A percentile compares a stretch with the other conserved stretches of the same genome.
These are phyloP conservation scores for Forsythia suspensa DNA, from an alignment of 257 asterid genomes.

Conservation along the genomic window DNA sequence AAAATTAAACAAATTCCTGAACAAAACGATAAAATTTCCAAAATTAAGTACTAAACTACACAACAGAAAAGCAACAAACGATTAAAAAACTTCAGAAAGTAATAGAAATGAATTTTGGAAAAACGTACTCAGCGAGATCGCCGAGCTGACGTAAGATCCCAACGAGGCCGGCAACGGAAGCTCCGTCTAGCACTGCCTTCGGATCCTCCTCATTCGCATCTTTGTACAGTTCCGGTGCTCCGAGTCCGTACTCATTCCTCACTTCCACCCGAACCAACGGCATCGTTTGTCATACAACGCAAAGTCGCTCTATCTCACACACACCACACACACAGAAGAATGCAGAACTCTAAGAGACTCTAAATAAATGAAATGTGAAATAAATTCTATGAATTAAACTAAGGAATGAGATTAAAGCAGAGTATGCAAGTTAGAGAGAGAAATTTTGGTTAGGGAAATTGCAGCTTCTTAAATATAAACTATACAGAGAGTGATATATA, in stretches of 20 bases:
- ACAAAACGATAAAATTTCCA: neutral
- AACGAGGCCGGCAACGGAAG: conserved; percentile 83
- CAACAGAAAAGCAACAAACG: neutral
- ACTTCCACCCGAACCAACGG: conserved; percentile 77
- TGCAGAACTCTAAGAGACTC: conserved; percentile 15
- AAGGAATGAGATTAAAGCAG: conserved; percentile 18
- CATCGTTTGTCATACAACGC: conserved; percentile 39
- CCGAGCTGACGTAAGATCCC: conserved; percentile 96
- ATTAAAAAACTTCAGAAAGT: neutral
- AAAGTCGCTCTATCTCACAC: neutral
- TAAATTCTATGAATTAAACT: conserved; percentile 34
- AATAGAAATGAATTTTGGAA: neutral
- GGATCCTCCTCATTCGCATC: conserved; percentile 69
- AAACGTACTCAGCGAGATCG: conserved; percentile 82
- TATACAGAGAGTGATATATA: neutral
- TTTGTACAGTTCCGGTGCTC: conserved; percentile 68
- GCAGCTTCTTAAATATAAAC: neutral
- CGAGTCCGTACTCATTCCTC: conserved; percentile 79
- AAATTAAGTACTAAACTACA: conserved; percentile 6
- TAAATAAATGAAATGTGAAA: conserved; percentile 22
- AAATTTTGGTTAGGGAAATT: no score
- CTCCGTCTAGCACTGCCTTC: conserved; percentile 75
- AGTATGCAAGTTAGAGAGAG: neutral
- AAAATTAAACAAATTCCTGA: neutral
- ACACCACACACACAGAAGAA: neutral